Evolutionary conservation across 164 flowering plant genomes (phyloP).

Genomic region (Chimonanthus praecox): DNA sequence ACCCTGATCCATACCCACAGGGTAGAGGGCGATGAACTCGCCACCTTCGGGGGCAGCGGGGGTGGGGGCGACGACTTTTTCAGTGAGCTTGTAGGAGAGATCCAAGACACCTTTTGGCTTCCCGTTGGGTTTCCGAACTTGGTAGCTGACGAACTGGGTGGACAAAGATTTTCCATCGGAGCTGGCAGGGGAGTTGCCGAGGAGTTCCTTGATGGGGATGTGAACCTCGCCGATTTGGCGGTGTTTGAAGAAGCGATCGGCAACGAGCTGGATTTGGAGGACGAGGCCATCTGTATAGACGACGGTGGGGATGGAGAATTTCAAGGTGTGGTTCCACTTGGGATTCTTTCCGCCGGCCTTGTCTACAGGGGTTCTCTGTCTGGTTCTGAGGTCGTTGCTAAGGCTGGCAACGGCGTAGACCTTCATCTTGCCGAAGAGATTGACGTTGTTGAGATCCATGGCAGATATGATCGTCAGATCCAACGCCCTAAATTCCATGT

Average conservation of each 20-base stretch:
- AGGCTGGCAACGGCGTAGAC: constrained; percentile 23
- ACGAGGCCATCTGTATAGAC: constrained; percentile 20
- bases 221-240: constrained; percentile 47
- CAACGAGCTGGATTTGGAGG: constrained; percentile 24
- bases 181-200: constrained; percentile 10
- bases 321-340: constrained; percentile 42
- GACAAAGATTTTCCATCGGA: constrained; percentile 8
- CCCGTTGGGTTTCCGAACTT: constrained; percentile 43
- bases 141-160: constrained; percentile 31
- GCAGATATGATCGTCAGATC: constrained; percentile 26
- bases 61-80: constrained; percentile 7
- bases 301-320: constrained; percentile 37
- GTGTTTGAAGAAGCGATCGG: constrained; percentile 39
- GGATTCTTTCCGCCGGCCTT: constrained; percentile 38
- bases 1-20: too few relatives aligned
- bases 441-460: constrained; percentile 26
- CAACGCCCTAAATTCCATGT: constrained; percentile 25
- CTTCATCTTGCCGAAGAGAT: constrained; percentile 27
- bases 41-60: neutral
- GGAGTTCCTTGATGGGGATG: constrained; percentile 56
- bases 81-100: constrained; percentile 46
- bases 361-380: constrained; percentile 21
- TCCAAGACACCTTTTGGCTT: constrained; percentile 45
- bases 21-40: neutral
- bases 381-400: constrained; percentile 16